Conservation (phyloP, 345 rosid species). For the Boechera stricta region DNA sequence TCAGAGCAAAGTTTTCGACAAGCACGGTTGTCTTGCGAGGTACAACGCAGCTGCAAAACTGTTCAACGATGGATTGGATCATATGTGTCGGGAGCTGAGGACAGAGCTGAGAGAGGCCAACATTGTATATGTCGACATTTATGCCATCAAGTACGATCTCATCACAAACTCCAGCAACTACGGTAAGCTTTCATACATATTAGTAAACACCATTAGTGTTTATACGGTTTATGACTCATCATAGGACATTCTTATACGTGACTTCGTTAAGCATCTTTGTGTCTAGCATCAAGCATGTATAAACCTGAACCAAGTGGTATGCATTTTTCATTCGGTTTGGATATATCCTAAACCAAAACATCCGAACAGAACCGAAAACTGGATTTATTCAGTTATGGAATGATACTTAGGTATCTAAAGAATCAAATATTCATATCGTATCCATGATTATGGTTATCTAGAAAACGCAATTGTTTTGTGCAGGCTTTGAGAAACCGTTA, state of each 20-base stretch:
- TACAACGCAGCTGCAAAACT: constrained; percentile 70
- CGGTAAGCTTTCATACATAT: constrained; percentile 48
- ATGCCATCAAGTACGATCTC: constrained; percentile 73
- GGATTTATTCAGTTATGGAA: no score
- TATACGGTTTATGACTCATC: neutral
- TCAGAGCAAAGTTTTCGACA: constrained; percentile 54
- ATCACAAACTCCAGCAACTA: constrained; percentile 61
- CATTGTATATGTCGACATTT: constrained; percentile 72
- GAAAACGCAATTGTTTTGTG: constrained; percentile 8
- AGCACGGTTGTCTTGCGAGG: constrained; percentile 59
- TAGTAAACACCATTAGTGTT: neutral
- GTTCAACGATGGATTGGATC: constrained; percentile 64
- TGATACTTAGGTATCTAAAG: neutral
- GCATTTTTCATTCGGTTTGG: no score
- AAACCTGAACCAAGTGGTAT: no score
- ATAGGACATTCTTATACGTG: neutral
- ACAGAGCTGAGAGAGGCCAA: constrained; percentile 57
- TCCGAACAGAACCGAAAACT: no score
- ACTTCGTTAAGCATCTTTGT: neutral
- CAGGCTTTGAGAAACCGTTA: constrained; percentile 74
- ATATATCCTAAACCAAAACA: no score
- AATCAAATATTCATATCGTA: neutral
- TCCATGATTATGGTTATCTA: neutral
- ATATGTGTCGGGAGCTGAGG: constrained; percentile 56
- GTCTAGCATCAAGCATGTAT: neutral